phyloP scores from a whole-genome alignment of 2,329 filamentous ascomycete species.

The Fusarium sp. region DNA sequence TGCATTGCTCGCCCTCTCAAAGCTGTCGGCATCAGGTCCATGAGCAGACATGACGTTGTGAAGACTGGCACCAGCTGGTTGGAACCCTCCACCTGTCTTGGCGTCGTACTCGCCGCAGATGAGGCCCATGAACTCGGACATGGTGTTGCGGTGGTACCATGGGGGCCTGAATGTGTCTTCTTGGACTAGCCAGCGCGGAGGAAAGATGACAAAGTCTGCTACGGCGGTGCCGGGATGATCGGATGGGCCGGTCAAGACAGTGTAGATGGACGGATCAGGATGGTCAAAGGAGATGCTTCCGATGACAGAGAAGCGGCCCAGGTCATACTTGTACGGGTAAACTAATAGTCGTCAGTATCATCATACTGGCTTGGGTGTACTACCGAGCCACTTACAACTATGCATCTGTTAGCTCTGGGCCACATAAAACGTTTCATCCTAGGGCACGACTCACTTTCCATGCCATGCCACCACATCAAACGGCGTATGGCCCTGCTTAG shows the following conservation, averaged over 20 bases:
- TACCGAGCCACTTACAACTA: conserved; percentile 25
- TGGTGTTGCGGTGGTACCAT: conserved; percentile 79
- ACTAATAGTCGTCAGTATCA: conserved; percentile 8
- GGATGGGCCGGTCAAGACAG: conserved; percentile 74
- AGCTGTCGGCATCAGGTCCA: conserved; percentile 69
- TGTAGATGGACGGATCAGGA: conserved; percentile 84
- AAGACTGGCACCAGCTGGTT: conserved; percentile 68
- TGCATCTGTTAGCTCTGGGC: neutral
- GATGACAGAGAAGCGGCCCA: conserved; percentile 81
- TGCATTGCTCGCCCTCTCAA: conserved; percentile 67
- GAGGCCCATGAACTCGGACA: conserved; percentile 74
- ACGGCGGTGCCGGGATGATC: conserved; percentile 71
- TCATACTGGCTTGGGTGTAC: too few species aligned
- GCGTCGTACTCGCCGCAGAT: conserved; percentile 71
- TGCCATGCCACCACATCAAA: conserved; percentile 88
- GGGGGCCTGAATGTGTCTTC: conserved; percentile 79
- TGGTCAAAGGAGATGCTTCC: conserved; percentile 76
- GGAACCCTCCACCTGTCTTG: conserved; percentile 68
- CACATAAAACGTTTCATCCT: neutral
- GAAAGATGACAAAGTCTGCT: conserved; percentile 80
- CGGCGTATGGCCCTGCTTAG: conserved; percentile 73
- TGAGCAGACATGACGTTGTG: conserved; percentile 80
- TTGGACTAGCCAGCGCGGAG: conserved; percentile 76
- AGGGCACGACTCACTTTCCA: conserved; percentile 72
- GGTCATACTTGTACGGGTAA: conserved; percentile 83